phyloP scores from a whole-genome alignment of 495 filamentous ascomycete genomes.

The Hypoxylon crocopeplum region DNA sequence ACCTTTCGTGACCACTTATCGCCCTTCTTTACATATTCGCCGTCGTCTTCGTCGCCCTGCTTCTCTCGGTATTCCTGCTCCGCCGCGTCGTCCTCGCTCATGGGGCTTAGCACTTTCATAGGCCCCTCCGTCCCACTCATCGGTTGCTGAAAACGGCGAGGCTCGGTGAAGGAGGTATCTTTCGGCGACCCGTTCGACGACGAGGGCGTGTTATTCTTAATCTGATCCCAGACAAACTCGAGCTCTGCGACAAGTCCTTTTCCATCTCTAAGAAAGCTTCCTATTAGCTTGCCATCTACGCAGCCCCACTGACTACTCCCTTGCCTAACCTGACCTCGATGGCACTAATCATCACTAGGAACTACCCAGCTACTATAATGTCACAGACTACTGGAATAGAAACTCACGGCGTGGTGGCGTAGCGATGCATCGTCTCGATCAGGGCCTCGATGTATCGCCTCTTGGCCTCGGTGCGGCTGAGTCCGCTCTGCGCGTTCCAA shows the following conservation, averaged over 20 bases:
- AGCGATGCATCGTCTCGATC: slow-evolving; percentile 95
- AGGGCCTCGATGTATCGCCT: slow-evolving; percentile 89
- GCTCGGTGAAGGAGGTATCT: slow-evolving; percentile 44
- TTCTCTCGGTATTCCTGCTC: slow-evolving; percentile 54
- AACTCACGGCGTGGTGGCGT: slow-evolving; percentile 76
- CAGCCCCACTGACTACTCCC: background rate
- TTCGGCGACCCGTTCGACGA: slow-evolving; percentile 62
- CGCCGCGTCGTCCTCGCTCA: slow-evolving; percentile 78
- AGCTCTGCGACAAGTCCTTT: slow-evolving; percentile 90
- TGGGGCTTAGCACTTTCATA: slow-evolving; percentile 77
- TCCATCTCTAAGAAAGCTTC: slow-evolving; percentile 62
- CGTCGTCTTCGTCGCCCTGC: slow-evolving; percentile 56
- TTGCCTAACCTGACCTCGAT: background rate
- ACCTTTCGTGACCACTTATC: slow-evolving; percentile 80
- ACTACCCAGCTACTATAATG: slow-evolving; percentile 1
- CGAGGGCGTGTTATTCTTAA: slow-evolving; percentile 80
- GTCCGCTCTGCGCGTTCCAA: slow-evolving; percentile 83
- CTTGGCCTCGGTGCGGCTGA: slow-evolving; percentile 92
- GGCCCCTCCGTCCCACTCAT: slow-evolving; percentile 57
- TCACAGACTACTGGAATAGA: background rate
- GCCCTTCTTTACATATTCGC: slow-evolving; percentile 50
- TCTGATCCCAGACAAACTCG: slow-evolving; percentile 98
- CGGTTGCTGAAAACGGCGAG: slow-evolving; percentile 51
- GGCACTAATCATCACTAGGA: background rate
- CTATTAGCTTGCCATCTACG: slow-evolving; percentile 6